Evolutionary conservation across 495 filamentous ascomycete genomes (phyloP).

Genomic region (Hyaloscypha variabilis): DNA sequence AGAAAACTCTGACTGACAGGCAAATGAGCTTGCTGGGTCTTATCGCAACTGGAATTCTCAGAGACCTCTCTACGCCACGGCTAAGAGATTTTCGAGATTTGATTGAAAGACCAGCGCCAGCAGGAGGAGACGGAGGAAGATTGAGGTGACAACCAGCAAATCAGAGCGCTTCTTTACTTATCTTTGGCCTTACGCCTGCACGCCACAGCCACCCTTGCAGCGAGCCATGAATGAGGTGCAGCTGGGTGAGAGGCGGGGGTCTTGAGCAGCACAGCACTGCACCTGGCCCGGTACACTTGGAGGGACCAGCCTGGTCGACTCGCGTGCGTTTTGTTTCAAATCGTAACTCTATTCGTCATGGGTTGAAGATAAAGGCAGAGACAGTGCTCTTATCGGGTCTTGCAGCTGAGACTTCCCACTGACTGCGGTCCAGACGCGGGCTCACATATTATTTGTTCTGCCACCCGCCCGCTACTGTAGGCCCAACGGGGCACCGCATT

Average conservation of each 20-base stretch:
- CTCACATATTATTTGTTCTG: not conserved
- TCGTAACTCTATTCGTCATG: not conserved
- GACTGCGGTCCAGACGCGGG: not conserved
- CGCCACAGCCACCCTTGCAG: constrained; percentile 4
- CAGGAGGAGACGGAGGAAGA: not conserved
- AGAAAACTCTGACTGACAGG: not conserved
- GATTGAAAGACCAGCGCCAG: not conserved
- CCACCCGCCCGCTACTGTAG: not conserved
- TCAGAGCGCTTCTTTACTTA: constrained; percentile 8
- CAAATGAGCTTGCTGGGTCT: constrained; percentile 13
- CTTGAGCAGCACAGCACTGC: not conserved
- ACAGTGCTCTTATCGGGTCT: not conserved
- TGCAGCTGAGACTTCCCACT: not conserved
- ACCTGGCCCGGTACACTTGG: not conserved
- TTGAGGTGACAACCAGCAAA: not conserved
- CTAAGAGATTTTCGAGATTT: not conserved
- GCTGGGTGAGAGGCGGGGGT: not conserved
- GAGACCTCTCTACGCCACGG: not conserved
- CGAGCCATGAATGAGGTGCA: not conserved
- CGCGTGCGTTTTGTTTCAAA: not conserved
- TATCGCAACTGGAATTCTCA: constrained; percentile 7
- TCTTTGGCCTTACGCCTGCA: constrained; percentile 4
- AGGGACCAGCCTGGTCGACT: not conserved
- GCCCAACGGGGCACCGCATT: not conserved
- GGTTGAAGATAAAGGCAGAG: not conserved